Conservation (phyloP, 2,329 filamentous ascomycete species). For the Fusarium newnesense region DNA sequence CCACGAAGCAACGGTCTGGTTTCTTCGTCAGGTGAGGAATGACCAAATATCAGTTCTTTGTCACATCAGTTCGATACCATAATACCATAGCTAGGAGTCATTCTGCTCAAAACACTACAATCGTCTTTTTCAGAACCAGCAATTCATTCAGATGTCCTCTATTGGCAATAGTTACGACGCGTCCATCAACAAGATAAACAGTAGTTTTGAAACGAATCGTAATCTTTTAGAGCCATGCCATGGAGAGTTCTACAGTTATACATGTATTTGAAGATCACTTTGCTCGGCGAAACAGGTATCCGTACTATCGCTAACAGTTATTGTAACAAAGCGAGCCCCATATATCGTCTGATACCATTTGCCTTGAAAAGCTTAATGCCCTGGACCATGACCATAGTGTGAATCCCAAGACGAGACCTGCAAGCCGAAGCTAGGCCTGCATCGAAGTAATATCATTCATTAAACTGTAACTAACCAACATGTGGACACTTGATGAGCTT, state of each 20-base stretch:
- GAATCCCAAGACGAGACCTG: background rate
- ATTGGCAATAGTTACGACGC: background rate
- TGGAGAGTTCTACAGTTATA: background rate
- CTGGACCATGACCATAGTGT: constrained; percentile 3
- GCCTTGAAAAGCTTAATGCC: background rate
- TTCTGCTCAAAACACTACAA: background rate
- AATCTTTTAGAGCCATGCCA: background rate
- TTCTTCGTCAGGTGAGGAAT: constrained; percentile 53
- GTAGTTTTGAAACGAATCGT: background rate
- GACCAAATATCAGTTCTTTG: background rate
- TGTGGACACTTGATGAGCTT: background rate
- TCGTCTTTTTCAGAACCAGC: background rate
- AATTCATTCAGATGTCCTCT: background rate
- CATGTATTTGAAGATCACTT: background rate
- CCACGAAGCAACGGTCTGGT: constrained; percentile 50
- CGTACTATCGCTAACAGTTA: background rate
- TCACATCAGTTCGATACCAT: constrained; percentile 19
- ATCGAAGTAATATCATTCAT: background rate
- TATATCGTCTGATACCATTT: background rate
- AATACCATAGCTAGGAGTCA: constrained; percentile 9
- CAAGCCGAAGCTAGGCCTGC: background rate
- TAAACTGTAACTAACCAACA: background rate
- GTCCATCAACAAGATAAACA: background rate
- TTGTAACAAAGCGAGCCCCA: constrained; percentile 9
- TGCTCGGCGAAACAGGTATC: constrained; percentile 7